Evolutionary conservation across 2,329 filamentous ascomycete species (phyloP), one percentile per base, ranked within the genome.

Genomic region (Sarocladium kiliense): DNA sequence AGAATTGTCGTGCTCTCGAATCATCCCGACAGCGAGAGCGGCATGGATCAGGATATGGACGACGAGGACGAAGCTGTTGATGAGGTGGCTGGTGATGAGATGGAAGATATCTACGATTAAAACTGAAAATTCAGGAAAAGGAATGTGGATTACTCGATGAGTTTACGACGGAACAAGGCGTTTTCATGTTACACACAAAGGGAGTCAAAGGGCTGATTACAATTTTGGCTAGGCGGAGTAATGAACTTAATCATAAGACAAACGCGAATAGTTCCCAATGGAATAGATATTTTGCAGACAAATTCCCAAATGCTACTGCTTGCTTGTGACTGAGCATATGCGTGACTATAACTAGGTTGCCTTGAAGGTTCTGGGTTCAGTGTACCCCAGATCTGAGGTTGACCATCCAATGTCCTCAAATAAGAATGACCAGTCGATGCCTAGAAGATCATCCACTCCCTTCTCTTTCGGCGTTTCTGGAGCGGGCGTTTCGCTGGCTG

Each of bases 1-100:
- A 89, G 89, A 69, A 86, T 97, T 57, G 75, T 84, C 2, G 91
- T 99, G 1, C 66, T 94, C 23, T 78, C 91, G 6, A 97, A 99
- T 70, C 94, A 97, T 69, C 60, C 66, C 0, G 84, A 86, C 42
- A 84, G 80, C 61, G 80, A 80, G 55, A 65, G 68, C 37, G 80
- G 79, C 21, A 84, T 86, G 7, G 88, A 91, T 58, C 79, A 81
- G 12, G 87, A 90, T 49, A 86, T 91, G 85, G 74, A 86, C 53
- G 87, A 91, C 58, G 76, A 80, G 32, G 88, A 90, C 11, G 85
- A 87, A 2, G 44, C 47, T 27, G 53, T 57, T 36, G 87, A 91
- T 57, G 91, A 95, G 65, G 66, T 85, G 59, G 75, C 77, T 50
- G 74, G 77, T 16, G 79, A 85, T 64, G 74, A 77, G 56, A 84